These are phyloP conservation scores for Metschnikowia baotianmanensis DNA, from an alignment of 805 yeast species.

Conservation along the genomic window DNA sequence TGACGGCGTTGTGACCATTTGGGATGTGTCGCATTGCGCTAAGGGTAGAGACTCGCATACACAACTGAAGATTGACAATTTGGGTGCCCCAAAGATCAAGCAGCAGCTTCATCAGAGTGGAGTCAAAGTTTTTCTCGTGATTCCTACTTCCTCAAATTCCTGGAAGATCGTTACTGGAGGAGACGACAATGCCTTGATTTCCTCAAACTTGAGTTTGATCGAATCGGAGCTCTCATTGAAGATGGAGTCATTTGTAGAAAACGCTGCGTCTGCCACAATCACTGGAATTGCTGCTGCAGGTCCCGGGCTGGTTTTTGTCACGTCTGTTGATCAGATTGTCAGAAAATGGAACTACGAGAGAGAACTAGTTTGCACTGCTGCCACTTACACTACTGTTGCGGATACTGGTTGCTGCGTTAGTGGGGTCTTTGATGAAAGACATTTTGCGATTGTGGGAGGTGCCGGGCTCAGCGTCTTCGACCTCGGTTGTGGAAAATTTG, in stretches of 20 bases:
- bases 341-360: slow-evolving; percentile 55
- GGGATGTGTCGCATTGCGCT: slow-evolving; percentile 44
- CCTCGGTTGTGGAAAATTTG: neutral
- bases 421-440: slow-evolving; percentile 23
- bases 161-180: slow-evolving; percentile 71
- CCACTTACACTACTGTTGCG: slow-evolving; percentile 75
- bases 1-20: slow-evolving; percentile 73
- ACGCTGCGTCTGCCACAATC: slow-evolving; percentile 85
- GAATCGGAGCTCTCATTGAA: slow-evolving; percentile 16
- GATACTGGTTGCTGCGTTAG: slow-evolving; percentile 79
- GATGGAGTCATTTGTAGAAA: slow-evolving; percentile 34
- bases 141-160: slow-evolving; percentile 15
- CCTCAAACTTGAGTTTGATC: slow-evolving; percentile 20
- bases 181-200: slow-evolving; percentile 74
- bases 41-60: neutral
- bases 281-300: slow-evolving; percentile 52
- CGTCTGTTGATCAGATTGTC: slow-evolving; percentile 82
- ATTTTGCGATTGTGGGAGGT: slow-evolving; percentile 63
- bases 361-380: slow-evolving; percentile 28
- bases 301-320: slow-evolving; percentile 41
- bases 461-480: slow-evolving; percentile 64
- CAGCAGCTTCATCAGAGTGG: slow-evolving; percentile 82
- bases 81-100: slow-evolving; percentile 32
- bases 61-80: slow-evolving; percentile 3
- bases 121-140: slow-evolving; percentile 56